Percentiles rank a stretch among this genome's conserved stretches.
Evolutionary conservation across 441 rosid species (phyloP).

Genomic region (Euphorbia celastroides): DNA sequence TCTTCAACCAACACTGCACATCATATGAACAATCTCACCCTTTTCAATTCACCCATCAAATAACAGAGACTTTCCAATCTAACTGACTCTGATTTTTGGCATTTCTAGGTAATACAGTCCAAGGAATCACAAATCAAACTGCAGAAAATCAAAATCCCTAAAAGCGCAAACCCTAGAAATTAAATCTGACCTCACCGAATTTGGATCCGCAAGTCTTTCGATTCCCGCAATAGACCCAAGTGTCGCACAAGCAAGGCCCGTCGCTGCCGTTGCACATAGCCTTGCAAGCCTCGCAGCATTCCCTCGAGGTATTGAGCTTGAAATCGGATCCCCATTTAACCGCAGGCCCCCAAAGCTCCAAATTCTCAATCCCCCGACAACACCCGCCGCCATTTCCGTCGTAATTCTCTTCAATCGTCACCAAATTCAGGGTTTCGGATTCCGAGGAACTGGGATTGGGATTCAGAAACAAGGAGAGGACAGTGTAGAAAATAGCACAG

Average conservation of each 20-base stretch:
- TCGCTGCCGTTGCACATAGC: conserved; percentile 53
- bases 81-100: too few relatives aligned
- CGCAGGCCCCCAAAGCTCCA: conserved; percentile 86
- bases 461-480: conserved; percentile 38
- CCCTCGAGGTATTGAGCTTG: conserved; percentile 54
- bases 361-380: conserved; percentile 58
- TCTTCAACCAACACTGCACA: conserved; percentile 39
- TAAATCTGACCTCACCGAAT: conserved; percentile 62
- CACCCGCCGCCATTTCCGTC: conserved; percentile 32
- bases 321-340: conserved; percentile 88
- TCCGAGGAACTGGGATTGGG: conserved; percentile 22
- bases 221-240: conserved; percentile 76
- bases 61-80: too few relatives aligned
- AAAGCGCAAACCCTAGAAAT: not conserved
- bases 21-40: not conserved
- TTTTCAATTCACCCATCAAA: too few relatives aligned
- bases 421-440: conserved; percentile 19
- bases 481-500: conserved; percentile 54
- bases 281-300: conserved; percentile 78
- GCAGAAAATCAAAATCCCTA: not conserved
- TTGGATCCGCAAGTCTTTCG: conserved; percentile 55
- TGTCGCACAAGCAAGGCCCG: conserved; percentile 77
- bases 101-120: not conserved
- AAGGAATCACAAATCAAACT: not conserved
- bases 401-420: conserved; percentile 19